Base-by-base conservation (phyloP, 1,284 basidiomycete species). In the Ceratobasidium sp. region DNA sequence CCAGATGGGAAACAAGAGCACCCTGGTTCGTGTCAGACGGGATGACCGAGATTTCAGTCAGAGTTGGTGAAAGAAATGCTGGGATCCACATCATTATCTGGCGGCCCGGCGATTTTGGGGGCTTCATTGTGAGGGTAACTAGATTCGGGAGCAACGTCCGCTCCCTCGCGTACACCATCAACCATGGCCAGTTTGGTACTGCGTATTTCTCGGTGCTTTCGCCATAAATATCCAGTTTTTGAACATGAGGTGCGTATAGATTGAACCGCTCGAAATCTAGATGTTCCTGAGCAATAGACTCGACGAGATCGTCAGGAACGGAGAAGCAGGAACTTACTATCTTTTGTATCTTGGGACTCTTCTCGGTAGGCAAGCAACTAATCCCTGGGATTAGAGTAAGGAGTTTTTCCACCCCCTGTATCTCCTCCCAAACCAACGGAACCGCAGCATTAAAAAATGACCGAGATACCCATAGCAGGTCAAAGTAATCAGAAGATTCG, bases 371-470 rank as follows among this genome's bases (percentile, higher is more conserved):
- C 19, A 5, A 19, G 5, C 37, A 19, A 4, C 8, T 29, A 13
- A 51, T 6, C 9, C 29, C 29, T 22, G 65, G 49, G 2, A 52
- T 4, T 0, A 67, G 22, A 8, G 3, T 51, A 2, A 67, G 34
- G 17, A 67, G 13, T 2, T 37, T 67, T 4, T 67, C 46, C 6
- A 37, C 49, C 19, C 49, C 65, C 11, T 2, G 7, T 17, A 67
- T 46, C 32, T 51, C 32, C 52, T n/a, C 15, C 65, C 65, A 67
- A 19, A 52, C 46, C 0, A 67, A 67, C 15, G 65, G 49, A 13
- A n/a, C 49, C 2, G 32, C 46, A 34, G 49, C 44, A 22, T 34
- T 6, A 17, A 66, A 66, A 34, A 66, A 66, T 1, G 43, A 1
- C 17, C 25, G 43, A 19, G 64, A 66, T 22, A 66, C 64, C 0